These are phyloP conservation scores for Epichloe hybrida DNA, from an alignment of 2,329 filamentous ascomycete genomes.

Conservation along the genomic window DNA sequence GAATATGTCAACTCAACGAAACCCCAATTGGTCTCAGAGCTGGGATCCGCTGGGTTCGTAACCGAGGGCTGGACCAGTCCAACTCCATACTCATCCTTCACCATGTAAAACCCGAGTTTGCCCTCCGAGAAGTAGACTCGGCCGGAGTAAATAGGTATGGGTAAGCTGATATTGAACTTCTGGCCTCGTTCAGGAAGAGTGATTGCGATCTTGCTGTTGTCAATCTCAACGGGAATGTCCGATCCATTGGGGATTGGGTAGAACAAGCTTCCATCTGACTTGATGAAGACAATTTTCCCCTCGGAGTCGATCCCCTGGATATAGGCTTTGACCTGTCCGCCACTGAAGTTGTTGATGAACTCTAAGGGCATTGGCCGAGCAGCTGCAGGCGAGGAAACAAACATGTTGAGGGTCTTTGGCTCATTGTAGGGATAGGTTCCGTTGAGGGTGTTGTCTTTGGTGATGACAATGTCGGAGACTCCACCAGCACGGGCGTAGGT, in stretches of 20 bases:
- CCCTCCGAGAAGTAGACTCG: slow-evolving; percentile 33
- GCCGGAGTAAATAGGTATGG: slow-evolving; percentile 26
- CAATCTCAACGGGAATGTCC: slow-evolving; percentile 21
- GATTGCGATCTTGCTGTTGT: slow-evolving; percentile 26
- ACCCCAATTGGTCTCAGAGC: slow-evolving; percentile 31
- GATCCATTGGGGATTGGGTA: slow-evolving; percentile 28
- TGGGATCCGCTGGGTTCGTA: slow-evolving; percentile 29
- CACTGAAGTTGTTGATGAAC: slow-evolving; percentile 30
- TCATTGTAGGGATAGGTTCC: slow-evolving; percentile 16
- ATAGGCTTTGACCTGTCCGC: slow-evolving; percentile 28
- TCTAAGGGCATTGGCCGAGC: slow-evolving; percentile 14
- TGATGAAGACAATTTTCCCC: slow-evolving; percentile 28
- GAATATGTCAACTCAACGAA: slow-evolving; percentile 36
- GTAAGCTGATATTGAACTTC: slow-evolving; percentile 25
- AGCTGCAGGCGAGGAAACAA: slow-evolving; percentile 1
- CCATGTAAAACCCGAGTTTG: slow-evolving; percentile 28
- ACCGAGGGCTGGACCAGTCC: slow-evolving; percentile 36
- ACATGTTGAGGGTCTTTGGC: background rate
- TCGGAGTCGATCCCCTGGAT: slow-evolving; percentile 29
- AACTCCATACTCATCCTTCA: slow-evolving; percentile 17
- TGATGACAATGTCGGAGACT: slow-evolving; percentile 21
- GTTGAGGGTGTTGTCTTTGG: slow-evolving; percentile 26
- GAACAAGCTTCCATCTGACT: slow-evolving; percentile 24
- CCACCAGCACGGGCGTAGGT: slow-evolving; percentile 19
- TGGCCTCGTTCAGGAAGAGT: slow-evolving; percentile 24